Percentiles rank a stretch among this genome's conserved stretches.
Conservation (phyloP, 805 yeast species). For the Pichia membranifaciens region DNA sequence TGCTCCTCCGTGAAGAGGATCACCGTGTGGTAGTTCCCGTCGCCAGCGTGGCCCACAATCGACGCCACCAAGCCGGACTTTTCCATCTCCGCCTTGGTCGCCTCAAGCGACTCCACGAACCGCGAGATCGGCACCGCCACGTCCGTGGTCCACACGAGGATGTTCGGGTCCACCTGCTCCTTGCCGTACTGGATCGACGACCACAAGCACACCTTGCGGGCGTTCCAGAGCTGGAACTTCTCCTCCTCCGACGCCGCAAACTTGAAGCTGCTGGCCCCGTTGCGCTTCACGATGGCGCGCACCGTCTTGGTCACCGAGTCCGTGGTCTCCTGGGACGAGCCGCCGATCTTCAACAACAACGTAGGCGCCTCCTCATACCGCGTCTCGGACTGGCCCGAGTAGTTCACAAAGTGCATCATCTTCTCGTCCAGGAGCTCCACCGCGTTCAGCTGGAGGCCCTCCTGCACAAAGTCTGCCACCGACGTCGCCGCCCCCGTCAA, state of each 20-base stretch:
- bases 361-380: conserved; percentile 69
- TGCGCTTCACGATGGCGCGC: conserved; percentile 35
- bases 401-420: conserved; percentile 69
- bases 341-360: conserved; percentile 68
- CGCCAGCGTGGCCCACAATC: conserved; percentile 84
- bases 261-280: conserved; percentile 47
- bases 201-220: conserved; percentile 74
- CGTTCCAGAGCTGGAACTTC: conserved; percentile 70
- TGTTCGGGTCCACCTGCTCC: conserved; percentile 43
- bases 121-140: conserved; percentile 83
- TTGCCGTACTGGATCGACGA: conserved; percentile 64
- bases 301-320: conserved; percentile 46
- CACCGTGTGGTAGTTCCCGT: conserved; percentile 84
- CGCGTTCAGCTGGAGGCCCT: conserved; percentile 72
- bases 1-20: conserved; percentile 52
- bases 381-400: conserved; percentile 45
- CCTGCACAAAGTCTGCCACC: conserved; percentile 58
- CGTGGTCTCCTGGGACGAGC: conserved; percentile 46
- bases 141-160: conserved; percentile 83
- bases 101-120: conserved; percentile 53
- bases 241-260: conserved; percentile 64
- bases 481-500: conserved; percentile 64
- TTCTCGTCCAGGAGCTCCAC: conserved; percentile 70
- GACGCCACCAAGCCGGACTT: conserved; percentile 55
- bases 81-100: conserved; percentile 59